These are phyloP conservation scores for Alternaria novae-zelandiae DNA, from an alignment of 2,329 filamentous ascomycete genomes.

Conservation along the genomic window DNA sequence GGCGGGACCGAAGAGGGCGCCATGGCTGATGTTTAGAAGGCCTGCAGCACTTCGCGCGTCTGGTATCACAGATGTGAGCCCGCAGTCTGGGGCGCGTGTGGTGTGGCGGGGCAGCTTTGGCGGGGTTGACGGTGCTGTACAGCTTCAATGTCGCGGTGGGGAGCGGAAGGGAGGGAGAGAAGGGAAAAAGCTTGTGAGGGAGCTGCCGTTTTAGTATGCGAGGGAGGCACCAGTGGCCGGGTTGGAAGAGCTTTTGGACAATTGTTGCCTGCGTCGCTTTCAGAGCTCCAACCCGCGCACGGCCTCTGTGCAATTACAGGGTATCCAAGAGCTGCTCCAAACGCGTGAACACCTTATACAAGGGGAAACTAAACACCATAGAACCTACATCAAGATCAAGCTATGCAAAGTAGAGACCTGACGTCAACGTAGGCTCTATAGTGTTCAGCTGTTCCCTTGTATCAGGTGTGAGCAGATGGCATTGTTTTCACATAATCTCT, in stretches of 20 bases:
- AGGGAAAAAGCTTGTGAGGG: not conserved
- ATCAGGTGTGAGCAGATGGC: not conserved
- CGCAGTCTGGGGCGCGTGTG: constrained; percentile 7
- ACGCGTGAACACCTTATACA: not conserved
- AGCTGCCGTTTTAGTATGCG: not conserved
- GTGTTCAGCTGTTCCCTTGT: not conserved
- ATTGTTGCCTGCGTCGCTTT: constrained; percentile 26
- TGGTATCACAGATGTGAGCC: constrained; percentile 4
- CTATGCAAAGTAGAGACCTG: not conserved
- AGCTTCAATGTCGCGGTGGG: constrained; percentile 1
- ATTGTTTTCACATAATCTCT: not conserved
- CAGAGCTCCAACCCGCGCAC: constrained; percentile 16
- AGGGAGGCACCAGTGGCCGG: constrained; percentile 17
- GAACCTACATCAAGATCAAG: not conserved
- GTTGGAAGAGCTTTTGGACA: constrained; percentile 17
- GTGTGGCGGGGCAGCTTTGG: constrained; percentile 36
- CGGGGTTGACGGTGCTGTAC: constrained; percentile 15
- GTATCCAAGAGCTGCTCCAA: not conserved
- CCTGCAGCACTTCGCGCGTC: not conserved
- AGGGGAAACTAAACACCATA: not conserved
- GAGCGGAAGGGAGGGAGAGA: not conserved
- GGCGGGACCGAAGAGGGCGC: constrained; percentile 50
- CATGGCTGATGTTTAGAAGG: constrained; percentile 26
- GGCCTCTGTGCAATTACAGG: not conserved
- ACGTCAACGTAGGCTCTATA: not conserved